Evolutionary conservation across 1,139 yeast species (phyloP).

Genomic region (Yamadazyma friedrichii): DNA sequence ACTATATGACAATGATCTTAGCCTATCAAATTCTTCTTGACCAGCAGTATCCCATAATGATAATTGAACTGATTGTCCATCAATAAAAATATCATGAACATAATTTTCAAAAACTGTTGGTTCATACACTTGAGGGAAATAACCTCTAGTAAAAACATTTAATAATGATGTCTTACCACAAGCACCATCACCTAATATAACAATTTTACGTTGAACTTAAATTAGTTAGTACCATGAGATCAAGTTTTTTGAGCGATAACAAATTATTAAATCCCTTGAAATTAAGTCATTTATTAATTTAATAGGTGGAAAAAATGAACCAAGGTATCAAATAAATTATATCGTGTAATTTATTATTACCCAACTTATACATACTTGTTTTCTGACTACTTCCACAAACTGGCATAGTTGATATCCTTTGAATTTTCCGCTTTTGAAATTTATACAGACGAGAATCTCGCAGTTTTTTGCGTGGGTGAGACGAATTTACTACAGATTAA

Average conservation of each 20-base stretch:
- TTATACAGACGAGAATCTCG: conserved; percentile 8
- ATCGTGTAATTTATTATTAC: too few species aligned
- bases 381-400: conserved; percentile 69
- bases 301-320: too few species aligned
- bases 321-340: too few species aligned
- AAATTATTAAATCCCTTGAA: background rate
- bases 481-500: background rate
- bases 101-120: conserved; percentile 98
- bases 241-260: background rate
- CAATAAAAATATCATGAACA: conserved; percentile 95
- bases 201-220: conserved; percentile 83
- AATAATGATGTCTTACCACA: conserved; percentile 54
- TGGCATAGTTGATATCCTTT: conserved; percentile 43
- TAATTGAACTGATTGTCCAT: conserved; percentile 87
- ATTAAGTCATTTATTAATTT: background rate
- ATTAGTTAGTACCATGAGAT: background rate
- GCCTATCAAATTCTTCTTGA: conserved; percentile 94
- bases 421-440: background rate
- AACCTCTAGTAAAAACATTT: conserved; percentile 95
- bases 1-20: conserved; percentile 84
- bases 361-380: conserved; percentile 44
- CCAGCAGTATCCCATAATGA: conserved; percentile 99
- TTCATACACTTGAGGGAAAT: conserved; percentile 97
- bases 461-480: background rate
- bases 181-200: conserved; percentile 97